Evolutionary conservation across 1,139 yeast species (phyloP), one percentile per base, ranked within the genome.

Genomic region (Zygosaccharomyces pseudobailii): DNA sequence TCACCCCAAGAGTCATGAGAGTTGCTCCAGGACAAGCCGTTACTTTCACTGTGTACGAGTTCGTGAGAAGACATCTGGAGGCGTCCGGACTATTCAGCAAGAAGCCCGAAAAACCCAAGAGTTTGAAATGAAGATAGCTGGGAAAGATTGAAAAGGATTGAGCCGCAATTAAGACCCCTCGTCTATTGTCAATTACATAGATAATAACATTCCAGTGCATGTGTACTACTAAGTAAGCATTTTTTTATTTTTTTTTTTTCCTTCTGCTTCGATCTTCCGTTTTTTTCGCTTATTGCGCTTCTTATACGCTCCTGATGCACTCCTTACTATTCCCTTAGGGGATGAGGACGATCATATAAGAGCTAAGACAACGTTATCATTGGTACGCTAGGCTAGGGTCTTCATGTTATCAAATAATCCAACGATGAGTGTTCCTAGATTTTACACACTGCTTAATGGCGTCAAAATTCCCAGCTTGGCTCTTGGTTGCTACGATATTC

Each of bases 11-110:
- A 75, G 92, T 92, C 60, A 89, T 92, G 95, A 85, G 98, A 73
- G 98, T 92, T 48, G 98, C 98, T 17, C 97, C 98, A 22, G 98
- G 98, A 54, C 98, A 92, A 72, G 97, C 97, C 48, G 97, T 92
- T 49, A 94, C 97, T 19, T 92, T 92, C 72, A 92, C 97, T 6
- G 96, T 92, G 42, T 92, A 92, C 70, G 98, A 92, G 71, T 84
- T 76, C 66, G 86, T 89, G 68, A 86, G 90, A 70, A 79, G 76
- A 32, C 72, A 76, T 46, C 75, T 90, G 67, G 87, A 79, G 55
- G 69, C 69, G 46, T 58, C 75, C 48, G 63, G 62, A 3, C 6
- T 60, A n/a, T 50, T 54, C 42, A 35, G 28, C 10, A 45, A 45
- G 34, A 43, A 46, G n/a, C 39, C 39, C 8, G 45, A 40, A 6